Percentiles rank a stretch among this genome's conserved stretches.
Evolutionary conservation across 1,284 basidiomycete species (phyloP).

Genomic region (Trametes versicolor): DNA sequence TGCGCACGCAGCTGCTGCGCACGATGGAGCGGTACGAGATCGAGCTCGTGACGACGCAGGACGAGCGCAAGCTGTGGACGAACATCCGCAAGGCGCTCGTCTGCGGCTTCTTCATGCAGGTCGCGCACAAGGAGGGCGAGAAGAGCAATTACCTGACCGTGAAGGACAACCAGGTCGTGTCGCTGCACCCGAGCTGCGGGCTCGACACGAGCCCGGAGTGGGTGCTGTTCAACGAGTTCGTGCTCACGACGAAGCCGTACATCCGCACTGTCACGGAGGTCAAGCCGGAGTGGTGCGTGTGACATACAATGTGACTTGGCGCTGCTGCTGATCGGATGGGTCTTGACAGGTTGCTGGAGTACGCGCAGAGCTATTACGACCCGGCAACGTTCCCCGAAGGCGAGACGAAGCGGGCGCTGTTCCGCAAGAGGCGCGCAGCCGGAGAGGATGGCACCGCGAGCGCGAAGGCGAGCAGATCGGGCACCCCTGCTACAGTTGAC

Average conservation of each 20-base stretch:
- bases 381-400: constrained; percentile 43
- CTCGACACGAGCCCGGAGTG: constrained; percentile 95
- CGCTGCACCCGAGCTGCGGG: constrained; percentile 95
- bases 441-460: no score
- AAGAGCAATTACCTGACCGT: constrained; percentile 89
- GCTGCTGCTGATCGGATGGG: background rate
- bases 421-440: background rate
- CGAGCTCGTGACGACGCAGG: constrained; percentile 80
- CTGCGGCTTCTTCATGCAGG: constrained; percentile 98
- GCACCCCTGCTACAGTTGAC: no score
- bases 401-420: constrained; percentile 1
- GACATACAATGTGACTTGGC: no score
- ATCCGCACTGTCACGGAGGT: constrained; percentile 95
- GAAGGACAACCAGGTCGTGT: constrained; percentile 93
- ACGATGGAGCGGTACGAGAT: constrained; percentile 95
- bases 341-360: constrained; percentile 89
- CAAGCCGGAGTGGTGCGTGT: constrained; percentile 84
- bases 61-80: constrained; percentile 83
- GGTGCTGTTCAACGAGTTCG: constrained; percentile 99
- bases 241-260: constrained; percentile 89
- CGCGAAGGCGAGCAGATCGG: no score
- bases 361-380: constrained; percentile 85
- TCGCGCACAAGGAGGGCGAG: constrained; percentile 95
- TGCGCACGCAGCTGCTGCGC: constrained; percentile 91
- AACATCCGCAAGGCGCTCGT: constrained; percentile 90